Base-by-base conservation (phyloP, 345 rosid species). In the Triadica sebifera region DNA sequence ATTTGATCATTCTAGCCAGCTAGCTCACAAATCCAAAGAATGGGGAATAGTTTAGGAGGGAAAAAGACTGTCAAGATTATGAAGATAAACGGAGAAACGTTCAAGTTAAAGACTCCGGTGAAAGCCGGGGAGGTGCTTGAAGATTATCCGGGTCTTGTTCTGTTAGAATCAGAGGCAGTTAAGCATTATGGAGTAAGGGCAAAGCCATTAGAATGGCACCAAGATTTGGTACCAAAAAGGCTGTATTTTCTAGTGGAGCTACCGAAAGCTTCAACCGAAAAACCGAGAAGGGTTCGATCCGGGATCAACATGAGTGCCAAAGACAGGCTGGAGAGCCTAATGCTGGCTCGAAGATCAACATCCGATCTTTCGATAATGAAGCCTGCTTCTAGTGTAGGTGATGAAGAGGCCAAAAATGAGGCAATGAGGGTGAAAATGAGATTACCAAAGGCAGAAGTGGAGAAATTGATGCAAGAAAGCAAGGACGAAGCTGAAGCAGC, bases 11-110 rank as follows among this genome's bases (percentile, higher is more conserved):
- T 29, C n/a, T n/a, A n/a, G n/a, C n/a, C n/a, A n/a, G n/a, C 34
- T 29, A 29, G 34, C 34, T 29, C 34, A 12, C 4, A 58, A 58
- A n/a, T 7, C 1, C 8, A 58, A 12, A 58, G 1, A 12, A 94
- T 94, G 98, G 97, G 96, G 15, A 94, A 94, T 84, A 77, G 81
- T 84, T 75, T 93, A 55, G 91, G 89, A 47, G 84, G 85, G 77
- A 91, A 86, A 70, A 88, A 73, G 71, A 79, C 86, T 0, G 83
- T 82, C 0, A 96, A 90, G 72, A 79, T 96, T 41, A 96, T 96
- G 99, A 96, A 89, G 80, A 89, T 91, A 67, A 82, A 72, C 62
- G 99, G 99, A 0, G 98, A 96, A 80, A 89, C 93, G 39, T 52
- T 87, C 60, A 91, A 93, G 89, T 19, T 93, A n/a, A 85, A 82